Evolutionary conservation across 1,284 basidiomycete species (phyloP).

Genomic region (Mrakiaceae sp.): DNA sequence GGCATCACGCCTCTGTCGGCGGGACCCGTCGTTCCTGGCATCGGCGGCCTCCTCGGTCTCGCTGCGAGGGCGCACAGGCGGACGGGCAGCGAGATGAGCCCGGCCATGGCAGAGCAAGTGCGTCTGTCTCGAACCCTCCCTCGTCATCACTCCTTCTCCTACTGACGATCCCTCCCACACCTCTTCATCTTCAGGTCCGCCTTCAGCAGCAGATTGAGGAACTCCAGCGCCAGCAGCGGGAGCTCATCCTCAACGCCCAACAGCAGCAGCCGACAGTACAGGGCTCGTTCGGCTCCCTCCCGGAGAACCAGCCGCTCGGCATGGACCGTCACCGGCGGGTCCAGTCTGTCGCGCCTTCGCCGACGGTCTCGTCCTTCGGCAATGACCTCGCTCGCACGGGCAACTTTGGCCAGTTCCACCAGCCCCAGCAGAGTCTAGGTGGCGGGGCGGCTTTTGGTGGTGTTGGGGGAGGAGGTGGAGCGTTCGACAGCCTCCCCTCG

Average conservation of each 20-base stretch:
- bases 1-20: constrained; percentile 16
- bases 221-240: constrained; percentile 77
- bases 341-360: constrained; percentile 51
- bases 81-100: constrained; percentile 53
- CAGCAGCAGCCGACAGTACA: constrained; percentile 69
- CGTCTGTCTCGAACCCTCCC: constrained; percentile 14
- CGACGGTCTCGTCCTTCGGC: constrained; percentile 28
- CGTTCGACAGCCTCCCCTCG: constrained; percentile 32
- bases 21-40: constrained; percentile 7
- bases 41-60: constrained; percentile 22
- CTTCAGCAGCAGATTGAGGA: constrained; percentile 82
- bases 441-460: no score
- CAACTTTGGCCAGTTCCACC: no score
- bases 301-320: constrained; percentile 23
- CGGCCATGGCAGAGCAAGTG: constrained; percentile 74
- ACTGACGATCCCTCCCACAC: not conserved
- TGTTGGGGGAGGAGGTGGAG: not conserved
- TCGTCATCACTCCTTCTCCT: not conserved
- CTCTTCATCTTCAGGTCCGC: constrained; percentile 51
- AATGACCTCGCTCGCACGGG: not conserved
- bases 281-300: constrained; percentile 37
- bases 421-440: no score
- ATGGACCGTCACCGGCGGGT: constrained; percentile 64
- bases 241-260: constrained; percentile 50
- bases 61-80: constrained; percentile 37